Evolutionary conservation across 2,329 filamentous ascomycete species (phyloP).

Genomic region (Neonectria magnoliae): DNA sequence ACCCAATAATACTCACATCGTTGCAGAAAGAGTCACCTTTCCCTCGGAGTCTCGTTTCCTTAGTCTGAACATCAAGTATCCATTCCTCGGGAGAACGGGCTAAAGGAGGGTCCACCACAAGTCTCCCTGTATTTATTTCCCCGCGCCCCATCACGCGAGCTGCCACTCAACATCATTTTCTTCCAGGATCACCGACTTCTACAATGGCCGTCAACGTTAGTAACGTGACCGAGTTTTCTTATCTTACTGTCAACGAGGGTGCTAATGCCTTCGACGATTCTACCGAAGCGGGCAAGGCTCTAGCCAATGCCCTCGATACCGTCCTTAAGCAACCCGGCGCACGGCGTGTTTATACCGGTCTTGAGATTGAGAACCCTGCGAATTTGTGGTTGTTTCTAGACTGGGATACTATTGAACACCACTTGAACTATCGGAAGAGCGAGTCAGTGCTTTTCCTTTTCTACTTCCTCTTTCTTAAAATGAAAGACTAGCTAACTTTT

Average conservation of each 20-base stretch:
- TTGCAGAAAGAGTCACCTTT: too few species aligned
- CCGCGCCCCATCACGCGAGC: neutral
- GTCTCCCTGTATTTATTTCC: neutral
- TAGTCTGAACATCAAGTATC: neutral
- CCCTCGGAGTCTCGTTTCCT: too few species aligned
- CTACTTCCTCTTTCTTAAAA: neutral
- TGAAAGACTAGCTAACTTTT: neutral
- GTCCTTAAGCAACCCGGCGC: slow-evolving; percentile 38
- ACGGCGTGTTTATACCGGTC: slow-evolving; percentile 33
- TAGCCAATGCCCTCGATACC: slow-evolving; percentile 30
- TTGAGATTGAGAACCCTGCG: slow-evolving; percentile 38
- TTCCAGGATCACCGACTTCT: neutral
- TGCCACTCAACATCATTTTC: slow-evolving; percentile 7
- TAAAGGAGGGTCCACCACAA: slow-evolving; percentile 28
- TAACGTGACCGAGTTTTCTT: slow-evolving; percentile 40
- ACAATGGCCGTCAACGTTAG: slow-evolving; percentile 30
- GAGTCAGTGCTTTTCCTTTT: slow-evolving; percentile 19
- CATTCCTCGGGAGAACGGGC: slow-evolving; percentile 31
- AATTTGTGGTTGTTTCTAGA: slow-evolving; percentile 41
- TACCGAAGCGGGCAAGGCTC: slow-evolving; percentile 27
- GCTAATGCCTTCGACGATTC: slow-evolving; percentile 26
- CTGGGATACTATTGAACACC: slow-evolving; percentile 37
- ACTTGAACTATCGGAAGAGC: slow-evolving; percentile 29
- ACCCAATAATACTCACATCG: too few species aligned
- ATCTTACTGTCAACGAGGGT: slow-evolving; percentile 31